These are phyloP conservation scores for Bipolaris cookei DNA, from an alignment of 2,329 filamentous ascomycete species.

Conservation along the genomic window DNA sequence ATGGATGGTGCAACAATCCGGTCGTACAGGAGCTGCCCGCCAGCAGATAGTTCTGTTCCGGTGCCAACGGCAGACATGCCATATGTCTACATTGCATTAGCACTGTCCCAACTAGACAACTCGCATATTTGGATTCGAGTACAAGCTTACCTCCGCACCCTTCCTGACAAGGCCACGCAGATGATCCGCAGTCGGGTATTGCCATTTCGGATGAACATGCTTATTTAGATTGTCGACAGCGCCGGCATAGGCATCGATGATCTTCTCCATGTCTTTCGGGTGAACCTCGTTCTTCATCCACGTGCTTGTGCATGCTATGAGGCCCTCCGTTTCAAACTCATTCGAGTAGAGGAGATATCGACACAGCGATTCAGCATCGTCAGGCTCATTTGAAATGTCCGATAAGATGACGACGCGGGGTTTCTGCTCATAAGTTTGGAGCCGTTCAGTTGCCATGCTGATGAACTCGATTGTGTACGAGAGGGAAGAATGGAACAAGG, in stretches of 20 bases:
- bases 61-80: conserved; percentile 48
- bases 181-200: conserved; percentile 38
- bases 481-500: neutral
- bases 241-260: conserved; percentile 43
- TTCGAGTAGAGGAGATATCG: conserved; percentile 49
- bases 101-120: neutral
- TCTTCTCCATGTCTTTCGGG: conserved; percentile 46
- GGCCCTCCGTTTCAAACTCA: conserved; percentile 48
- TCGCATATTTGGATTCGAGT: neutral
- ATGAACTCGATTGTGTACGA: neutral
- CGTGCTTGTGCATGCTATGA: conserved; percentile 50
- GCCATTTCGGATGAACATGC: conserved; percentile 49
- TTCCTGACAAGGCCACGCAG: conserved; percentile 35
- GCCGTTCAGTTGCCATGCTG: conserved; percentile 35
- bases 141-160: conserved; percentile 40
- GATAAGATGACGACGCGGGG: conserved; percentile 51
- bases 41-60: conserved; percentile 50
- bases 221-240: conserved; percentile 57
- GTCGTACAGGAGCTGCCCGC: conserved; percentile 54
- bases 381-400: conserved; percentile 51
- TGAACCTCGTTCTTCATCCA: conserved; percentile 49
- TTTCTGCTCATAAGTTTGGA: conserved; percentile 42
- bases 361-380: conserved; percentile 49
- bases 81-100: conserved; percentile 37
- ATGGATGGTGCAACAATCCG: conserved; percentile 48